These are phyloP conservation scores for Neurospora intermedia DNA, from an alignment of 495 filamentous ascomycete genomes.

Conservation along the genomic window DNA sequence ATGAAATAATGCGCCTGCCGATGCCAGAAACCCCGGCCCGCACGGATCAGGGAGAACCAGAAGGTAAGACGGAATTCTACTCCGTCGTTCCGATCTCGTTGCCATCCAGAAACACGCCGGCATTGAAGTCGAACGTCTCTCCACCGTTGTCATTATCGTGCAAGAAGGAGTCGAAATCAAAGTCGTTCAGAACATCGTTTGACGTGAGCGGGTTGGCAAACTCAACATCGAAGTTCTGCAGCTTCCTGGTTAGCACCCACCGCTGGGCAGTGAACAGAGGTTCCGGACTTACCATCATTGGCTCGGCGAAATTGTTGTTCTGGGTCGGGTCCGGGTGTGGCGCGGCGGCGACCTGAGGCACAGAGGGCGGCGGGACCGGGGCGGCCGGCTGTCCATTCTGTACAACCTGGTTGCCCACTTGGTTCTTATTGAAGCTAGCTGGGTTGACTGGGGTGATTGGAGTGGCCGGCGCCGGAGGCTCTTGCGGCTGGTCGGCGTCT, in stretches of 20 bases:
- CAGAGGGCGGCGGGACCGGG: constrained; percentile 29
- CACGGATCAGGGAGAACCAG: constrained; percentile 30
- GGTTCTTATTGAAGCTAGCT: constrained; percentile 50
- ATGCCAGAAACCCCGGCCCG: constrained; percentile 37
- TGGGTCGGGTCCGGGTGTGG: constrained; percentile 32
- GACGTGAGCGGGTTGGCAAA: constrained; percentile 51
- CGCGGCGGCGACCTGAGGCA: constrained; percentile 36
- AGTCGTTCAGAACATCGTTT: constrained; percentile 72
- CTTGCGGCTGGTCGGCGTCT: constrained; percentile 57
- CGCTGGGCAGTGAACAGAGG: not conserved
- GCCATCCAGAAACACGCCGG: constrained; percentile 26
- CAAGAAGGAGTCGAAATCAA: constrained; percentile 97
- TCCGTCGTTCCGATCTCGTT: constrained; percentile 39
- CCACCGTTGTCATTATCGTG: constrained; percentile 29
- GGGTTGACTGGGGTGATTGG: constrained; percentile 77
- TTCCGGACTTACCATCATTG: constrained; percentile 24
- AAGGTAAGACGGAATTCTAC: constrained; percentile 20
- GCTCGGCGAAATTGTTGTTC: constrained; percentile 18
- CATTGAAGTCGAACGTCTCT: constrained; percentile 39
- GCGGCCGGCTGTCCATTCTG: constrained; percentile 36
- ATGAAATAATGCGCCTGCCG: constrained; percentile 12
- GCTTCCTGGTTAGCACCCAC: constrained; percentile 4
- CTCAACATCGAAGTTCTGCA: constrained; percentile 39
- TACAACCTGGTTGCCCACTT: constrained; percentile 38
- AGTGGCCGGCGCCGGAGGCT: constrained; percentile 70